These are phyloP conservation scores for Arabidopsis arenosa DNA, from an alignment of 345 rosid species.

Conservation along the genomic window DNA sequence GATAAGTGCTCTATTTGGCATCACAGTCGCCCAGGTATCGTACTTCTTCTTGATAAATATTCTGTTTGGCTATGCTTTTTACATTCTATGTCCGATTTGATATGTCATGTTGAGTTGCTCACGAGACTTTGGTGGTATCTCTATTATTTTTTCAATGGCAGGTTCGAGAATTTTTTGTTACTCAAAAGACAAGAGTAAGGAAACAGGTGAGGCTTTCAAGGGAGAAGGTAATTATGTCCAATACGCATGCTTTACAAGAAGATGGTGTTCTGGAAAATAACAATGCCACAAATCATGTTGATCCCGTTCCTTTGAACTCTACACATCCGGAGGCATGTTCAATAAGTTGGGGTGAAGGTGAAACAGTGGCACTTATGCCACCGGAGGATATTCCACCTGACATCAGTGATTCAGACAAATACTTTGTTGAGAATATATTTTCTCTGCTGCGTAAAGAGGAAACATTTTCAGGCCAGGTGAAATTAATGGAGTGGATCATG, in stretches of 20 bases:
- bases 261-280: conserved; percentile 42
- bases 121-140: conserved; percentile 11
- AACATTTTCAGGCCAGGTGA: conserved; percentile 89
- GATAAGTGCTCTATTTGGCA: conserved; percentile 90
- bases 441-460: conserved; percentile 73
- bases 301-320: conserved; percentile 45
- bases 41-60: conserved; percentile 6
- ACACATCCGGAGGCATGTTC: conserved; percentile 48
- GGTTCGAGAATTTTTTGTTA: conserved; percentile 89
- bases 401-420: conserved; percentile 67
- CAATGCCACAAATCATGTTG: conserved; percentile 24
- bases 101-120: conserved; percentile 7
- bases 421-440: conserved; percentile 78
- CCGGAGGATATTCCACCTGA: conserved; percentile 61
- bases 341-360: conserved; percentile 56
- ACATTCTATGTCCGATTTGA: conserved; percentile 3
- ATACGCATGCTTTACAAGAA: conserved; percentile 40
- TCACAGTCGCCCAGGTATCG: conserved; percentile 82
- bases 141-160: conserved; percentile 40
- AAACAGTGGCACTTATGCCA: conserved; percentile 57
- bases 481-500: conserved; percentile 93
- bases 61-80: conserved; percentile 16
- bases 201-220: conserved; percentile 76
- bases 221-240: conserved; percentile 65
- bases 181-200: conserved; percentile 89